Percentiles rank a stretch among this genome's conserved stretches.
These are phyloP conservation scores for Xylariales sp. DNA, from an alignment of 2,329 filamentous ascomycete genomes.

Conservation along the genomic window DNA sequence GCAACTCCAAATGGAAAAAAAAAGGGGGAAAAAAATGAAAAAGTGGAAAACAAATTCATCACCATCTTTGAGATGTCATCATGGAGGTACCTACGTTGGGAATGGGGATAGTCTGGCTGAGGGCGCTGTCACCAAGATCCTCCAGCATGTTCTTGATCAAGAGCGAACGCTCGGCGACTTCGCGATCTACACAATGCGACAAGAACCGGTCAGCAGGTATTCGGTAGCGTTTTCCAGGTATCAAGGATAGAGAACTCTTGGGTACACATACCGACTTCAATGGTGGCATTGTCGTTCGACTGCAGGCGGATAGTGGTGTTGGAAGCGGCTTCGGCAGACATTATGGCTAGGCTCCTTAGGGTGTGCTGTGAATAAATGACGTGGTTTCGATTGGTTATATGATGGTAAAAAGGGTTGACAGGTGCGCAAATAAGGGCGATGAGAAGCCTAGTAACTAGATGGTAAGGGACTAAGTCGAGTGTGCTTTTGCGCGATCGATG, in stretches of 20 bases:
- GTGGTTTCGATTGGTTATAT: no score
- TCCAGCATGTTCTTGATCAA: conserved; percentile 98
- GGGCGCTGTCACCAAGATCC: conserved; percentile 68
- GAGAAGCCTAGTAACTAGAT: no score
- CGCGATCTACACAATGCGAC: no score
- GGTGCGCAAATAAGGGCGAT: no score
- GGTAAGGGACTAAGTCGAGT: no score
- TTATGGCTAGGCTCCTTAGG: conserved; percentile 12
- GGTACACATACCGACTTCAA: conserved; percentile 18
- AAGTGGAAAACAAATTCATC: no score
- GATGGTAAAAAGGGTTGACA: no score
- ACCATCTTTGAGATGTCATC: not conserved
- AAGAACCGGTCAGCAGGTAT: no score
- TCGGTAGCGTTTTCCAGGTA: no score
- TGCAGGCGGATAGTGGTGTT: conserved; percentile 13
- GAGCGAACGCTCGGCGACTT: conserved; percentile 84
- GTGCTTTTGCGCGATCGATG: no score
- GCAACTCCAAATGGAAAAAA: no score
- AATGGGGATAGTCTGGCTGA: conserved; percentile 75
- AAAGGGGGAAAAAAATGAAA: no score
- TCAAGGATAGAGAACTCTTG: not conserved
- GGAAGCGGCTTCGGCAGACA: conserved; percentile 13
- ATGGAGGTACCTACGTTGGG: conserved; percentile 59
- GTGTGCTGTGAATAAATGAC: conserved; percentile 5
- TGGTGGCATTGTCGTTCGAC: conserved; percentile 17